Evolutionary conservation across 352 stramenopile species (phyloP).

Genomic region (Phytophthora pinifolia): DNA sequence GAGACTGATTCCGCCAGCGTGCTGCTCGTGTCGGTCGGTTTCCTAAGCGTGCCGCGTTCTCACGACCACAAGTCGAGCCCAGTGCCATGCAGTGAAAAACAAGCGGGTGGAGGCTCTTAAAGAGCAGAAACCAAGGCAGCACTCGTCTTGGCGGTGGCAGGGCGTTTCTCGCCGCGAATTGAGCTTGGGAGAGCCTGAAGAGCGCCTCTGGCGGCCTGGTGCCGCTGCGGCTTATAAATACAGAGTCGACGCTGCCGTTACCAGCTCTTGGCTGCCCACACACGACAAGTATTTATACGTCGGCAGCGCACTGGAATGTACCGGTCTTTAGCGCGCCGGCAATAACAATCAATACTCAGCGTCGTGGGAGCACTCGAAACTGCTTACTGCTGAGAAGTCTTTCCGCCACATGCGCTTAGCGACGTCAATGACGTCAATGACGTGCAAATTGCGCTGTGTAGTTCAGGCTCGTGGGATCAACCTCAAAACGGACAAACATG

Average conservation of each 20-base stretch:
- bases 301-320: background rate
- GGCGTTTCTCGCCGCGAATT: slow-evolving; percentile 24
- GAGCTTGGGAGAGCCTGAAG: background rate
- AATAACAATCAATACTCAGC: background rate
- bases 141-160: slow-evolving; percentile 16
- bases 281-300: slow-evolving; percentile 14
- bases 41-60: slow-evolving; percentile 6
- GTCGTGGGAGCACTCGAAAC: background rate
- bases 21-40: slow-evolving; percentile 9
- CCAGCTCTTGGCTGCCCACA: slow-evolving; percentile 4
- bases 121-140: background rate
- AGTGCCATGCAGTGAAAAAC: slow-evolving; percentile 21
- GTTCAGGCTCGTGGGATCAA: too few relatives aligned
- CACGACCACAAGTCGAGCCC: slow-evolving; percentile 8
- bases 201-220: background rate
- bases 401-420: too few relatives aligned
- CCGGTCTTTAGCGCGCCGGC: background rate
- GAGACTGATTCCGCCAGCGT: slow-evolving; percentile 19
- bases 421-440: too few relatives aligned
- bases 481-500: too few relatives aligned
- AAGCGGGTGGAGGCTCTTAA: background rate
- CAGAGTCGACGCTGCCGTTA: slow-evolving; percentile 19
- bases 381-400: too few relatives aligned
- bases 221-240: slow-evolving; percentile 14
- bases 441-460: too few relatives aligned